Conservation (phyloP, 495 filamentous ascomycete genomes). For the Neurospora sp. region DNA sequence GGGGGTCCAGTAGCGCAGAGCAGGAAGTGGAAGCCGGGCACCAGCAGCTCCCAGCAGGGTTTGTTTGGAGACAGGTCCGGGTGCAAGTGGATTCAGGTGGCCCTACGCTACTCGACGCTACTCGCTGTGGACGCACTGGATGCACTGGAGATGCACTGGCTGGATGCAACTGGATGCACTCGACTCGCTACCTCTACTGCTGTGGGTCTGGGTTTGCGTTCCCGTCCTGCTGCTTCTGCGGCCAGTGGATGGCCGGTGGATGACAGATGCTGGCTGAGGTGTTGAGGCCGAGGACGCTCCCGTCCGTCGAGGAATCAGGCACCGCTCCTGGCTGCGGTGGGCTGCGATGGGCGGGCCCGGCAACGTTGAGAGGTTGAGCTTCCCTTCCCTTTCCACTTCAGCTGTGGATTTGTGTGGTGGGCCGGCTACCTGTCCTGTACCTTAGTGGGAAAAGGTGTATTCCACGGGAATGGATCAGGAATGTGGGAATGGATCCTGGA, state of each 20-base stretch:
- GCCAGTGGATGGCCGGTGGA: not conserved
- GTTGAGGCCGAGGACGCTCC: not conserved
- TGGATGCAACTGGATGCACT: not conserved
- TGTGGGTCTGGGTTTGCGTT: not conserved
- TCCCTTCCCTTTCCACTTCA: not conserved
- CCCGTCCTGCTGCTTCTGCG: not conserved
- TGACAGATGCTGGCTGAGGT: not conserved
- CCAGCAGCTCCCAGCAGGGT: not conserved
- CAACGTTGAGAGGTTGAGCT: not conserved
- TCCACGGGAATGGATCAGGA: constrained; percentile 10
- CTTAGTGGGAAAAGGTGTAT: not conserved
- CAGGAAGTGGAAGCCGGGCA: not conserved
- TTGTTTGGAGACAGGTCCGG: not conserved
- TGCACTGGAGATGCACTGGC: not conserved
- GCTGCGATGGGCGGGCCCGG: not conserved
- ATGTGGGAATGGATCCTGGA: not conserved
- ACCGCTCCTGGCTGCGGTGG: not conserved
- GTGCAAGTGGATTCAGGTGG: not conserved
- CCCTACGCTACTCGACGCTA: not conserved
- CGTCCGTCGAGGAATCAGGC: not conserved
- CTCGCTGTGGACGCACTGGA: not conserved
- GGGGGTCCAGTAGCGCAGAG: not conserved
- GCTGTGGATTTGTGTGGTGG: not conserved
- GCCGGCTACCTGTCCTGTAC: not conserved
- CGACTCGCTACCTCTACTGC: not conserved